Evolutionary conservation across 441 rosid species (phyloP), one percentile per base, ranked within the genome.

Genomic region (Croton laevigatus): DNA sequence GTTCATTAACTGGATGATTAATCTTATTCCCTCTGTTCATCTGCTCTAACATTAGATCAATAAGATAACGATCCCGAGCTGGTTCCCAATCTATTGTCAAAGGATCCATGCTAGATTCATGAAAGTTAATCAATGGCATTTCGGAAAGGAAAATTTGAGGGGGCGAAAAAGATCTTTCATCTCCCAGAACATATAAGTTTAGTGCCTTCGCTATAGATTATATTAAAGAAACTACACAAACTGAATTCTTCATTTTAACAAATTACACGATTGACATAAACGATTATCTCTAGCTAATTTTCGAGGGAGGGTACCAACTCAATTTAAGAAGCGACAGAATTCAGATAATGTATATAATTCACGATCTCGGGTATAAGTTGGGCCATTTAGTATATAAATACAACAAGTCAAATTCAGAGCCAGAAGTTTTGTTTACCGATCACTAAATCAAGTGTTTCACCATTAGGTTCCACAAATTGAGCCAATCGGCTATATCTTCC

Each of bases 401-500:
- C 34, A 16, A 53, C 57, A 49, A 55, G 70, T 49, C 53, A 48
- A 70, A 60, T 16, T 27, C 2, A 17, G 52, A 42, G 49, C 60
- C 17, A 45, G 63, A 70, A 70, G 66, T 66, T 62, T 74, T 76
- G 52, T 82, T 62, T 80, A 91, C 98, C 94, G 2, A 73, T 82
- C 78, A 84, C 77, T 66, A 71, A 70, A 77, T 81, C 70, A 60
- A 84, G 75, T 65, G 73, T 70, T 69, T 80, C 87, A 8, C 49
- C 70, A 57, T 38, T 80, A 77, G 66, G 68, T 60, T 83, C 90
- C 51, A 71, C 52, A 77, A 81, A 72, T 74, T 79, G 88, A 76
- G 96, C 80, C 81, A 94, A 78, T 55, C 85, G 88, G 74, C 84
- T 85, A 78, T 89, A 91, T 84, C 94, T 85, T 78, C 86, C 87